Evolutionary conservation across 495 filamentous ascomycete genomes (phyloP), one percentile per base, ranked within the genome.

Genomic region (Annulohypoxylon bovei): DNA sequence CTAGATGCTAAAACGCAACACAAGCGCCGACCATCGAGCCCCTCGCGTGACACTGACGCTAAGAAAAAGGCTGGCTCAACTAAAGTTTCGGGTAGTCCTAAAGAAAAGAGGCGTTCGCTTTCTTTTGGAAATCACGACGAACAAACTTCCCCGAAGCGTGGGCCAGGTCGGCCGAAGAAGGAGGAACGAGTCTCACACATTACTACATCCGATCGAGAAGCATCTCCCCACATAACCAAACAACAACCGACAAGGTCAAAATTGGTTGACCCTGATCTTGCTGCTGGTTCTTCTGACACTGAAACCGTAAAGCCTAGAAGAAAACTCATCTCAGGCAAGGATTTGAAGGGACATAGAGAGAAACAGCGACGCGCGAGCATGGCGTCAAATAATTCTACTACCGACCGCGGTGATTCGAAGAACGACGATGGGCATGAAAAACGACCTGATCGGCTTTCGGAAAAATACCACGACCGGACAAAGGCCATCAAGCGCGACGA

Each of bases 321-420:
- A 4, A 89, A 88, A 71, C 78, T 90, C 33, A 80, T 90, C 20
- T 89, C 88, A 12, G 84, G 86, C 3, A 84, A 84, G 62, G 88
- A 88, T 32, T 72, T 88, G 20, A 86, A 87, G 67, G 84, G 81
- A 0, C 84, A 87, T 59, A 81, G 83, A 39, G 86, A 88, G 46
- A 84, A 84, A 69, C 81, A 85, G 53, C 78, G 81, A 12, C 84
- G 84, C 56, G 66, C 86, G 67, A 82, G 80, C 67, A 62, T 80
- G 75, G 82, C 80, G 6, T 85, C 85, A 6, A 85, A 78, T 47
- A 78, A 82, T 39, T 86, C 83, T 74, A 67, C 77, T 72, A 20
- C 79, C 74, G 52, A 85, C 40, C 83, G 80, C 6, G 77, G 77
- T 18, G 85, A 83, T 25, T 39, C 73, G 4, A 75, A 65, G 32